phyloP scores from a whole-genome alignment of 2,329 filamentous ascomycete genomes.

The Trichoderma lentiforme region DNA sequence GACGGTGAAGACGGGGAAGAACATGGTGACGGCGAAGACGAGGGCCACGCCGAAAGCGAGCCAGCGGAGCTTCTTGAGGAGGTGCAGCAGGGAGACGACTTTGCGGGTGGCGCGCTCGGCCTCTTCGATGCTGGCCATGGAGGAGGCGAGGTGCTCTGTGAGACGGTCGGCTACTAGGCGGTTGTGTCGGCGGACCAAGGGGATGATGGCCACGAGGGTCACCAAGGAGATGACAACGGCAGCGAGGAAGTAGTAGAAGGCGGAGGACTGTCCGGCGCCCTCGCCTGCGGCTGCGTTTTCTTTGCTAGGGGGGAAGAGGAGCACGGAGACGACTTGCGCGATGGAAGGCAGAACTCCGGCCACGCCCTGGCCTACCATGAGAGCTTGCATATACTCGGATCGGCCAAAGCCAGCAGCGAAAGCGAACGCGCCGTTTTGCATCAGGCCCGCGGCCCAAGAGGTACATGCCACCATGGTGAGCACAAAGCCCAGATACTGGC shows the following conservation, averaged over 20 bases:
- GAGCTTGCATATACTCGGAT: constrained; percentile 87
- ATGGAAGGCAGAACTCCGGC: constrained; percentile 87
- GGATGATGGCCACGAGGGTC: constrained; percentile 70
- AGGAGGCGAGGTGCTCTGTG: constrained; percentile 47
- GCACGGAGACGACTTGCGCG: constrained; percentile 80
- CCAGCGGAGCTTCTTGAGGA: constrained; percentile 78
- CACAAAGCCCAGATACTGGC: constrained; percentile 74
- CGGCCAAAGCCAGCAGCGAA: constrained; percentile 83
- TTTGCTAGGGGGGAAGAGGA: constrained; percentile 48
- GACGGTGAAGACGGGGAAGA: constrained; percentile 87
- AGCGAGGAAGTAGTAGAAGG: constrained; percentile 87
- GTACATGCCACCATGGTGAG: constrained; percentile 78
- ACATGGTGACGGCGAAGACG: constrained; percentile 84
- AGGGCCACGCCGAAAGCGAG: constrained; percentile 72
- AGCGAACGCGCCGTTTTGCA: constrained; percentile 92
- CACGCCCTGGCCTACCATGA: constrained; percentile 92
- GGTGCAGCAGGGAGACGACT: constrained; percentile 53
- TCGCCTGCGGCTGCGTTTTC: constrained; percentile 26
- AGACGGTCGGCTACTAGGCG: constrained; percentile 49
- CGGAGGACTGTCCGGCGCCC: constrained; percentile 49
- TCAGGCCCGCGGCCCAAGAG: constrained; percentile 75
- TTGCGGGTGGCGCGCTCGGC: constrained; percentile 51
- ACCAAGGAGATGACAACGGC: constrained; percentile 71
- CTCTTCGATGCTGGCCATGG: constrained; percentile 50
- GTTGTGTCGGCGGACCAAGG: constrained; percentile 63